A percentile compares a stretch with the other conserved stretches of the same genome.
These are phyloP conservation scores for Colletotrichum scovillei DNA, from an alignment of 2,329 filamentous ascomycete species.

Conservation along the genomic window DNA sequence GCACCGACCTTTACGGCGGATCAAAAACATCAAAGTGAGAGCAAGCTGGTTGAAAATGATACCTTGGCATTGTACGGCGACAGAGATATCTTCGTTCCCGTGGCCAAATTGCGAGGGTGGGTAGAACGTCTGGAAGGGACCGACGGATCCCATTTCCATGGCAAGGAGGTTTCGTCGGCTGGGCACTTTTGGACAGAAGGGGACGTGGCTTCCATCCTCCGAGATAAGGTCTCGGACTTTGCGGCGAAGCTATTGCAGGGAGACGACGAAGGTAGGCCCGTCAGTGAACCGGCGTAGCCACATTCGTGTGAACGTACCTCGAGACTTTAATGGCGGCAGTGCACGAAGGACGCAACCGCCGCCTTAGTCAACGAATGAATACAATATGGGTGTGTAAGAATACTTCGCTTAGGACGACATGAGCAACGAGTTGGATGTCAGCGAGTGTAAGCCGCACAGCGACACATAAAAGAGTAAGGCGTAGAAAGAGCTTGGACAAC, in stretches of 20 bases:
- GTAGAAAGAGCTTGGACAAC: neutral
- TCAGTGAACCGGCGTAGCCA: neutral
- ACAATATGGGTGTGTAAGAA: neutral
- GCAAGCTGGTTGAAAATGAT: constrained; percentile 67
- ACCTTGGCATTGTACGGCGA: constrained; percentile 81
- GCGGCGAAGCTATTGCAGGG: constrained; percentile 35
- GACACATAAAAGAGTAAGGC: neutral
- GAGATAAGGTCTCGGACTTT: constrained; percentile 44
- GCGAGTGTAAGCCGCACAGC: neutral
- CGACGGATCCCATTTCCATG: constrained; percentile 57
- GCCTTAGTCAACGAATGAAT: neutral
- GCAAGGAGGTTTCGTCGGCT: constrained; percentile 61
- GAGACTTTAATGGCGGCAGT: neutral
- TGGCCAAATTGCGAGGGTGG: constrained; percentile 76
- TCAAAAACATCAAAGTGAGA: constrained; percentile 50
- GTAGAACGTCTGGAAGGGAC: constrained; percentile 59
- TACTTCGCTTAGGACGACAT: neutral
- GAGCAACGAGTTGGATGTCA: neutral
- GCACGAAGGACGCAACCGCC: neutral
- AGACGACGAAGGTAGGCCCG: neutral
- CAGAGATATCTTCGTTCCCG: constrained; percentile 78
- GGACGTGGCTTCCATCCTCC: constrained; percentile 54
- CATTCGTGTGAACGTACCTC: neutral
- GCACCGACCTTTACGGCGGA: constrained; percentile 25
- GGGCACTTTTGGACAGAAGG: constrained; percentile 74